Base-by-base conservation (phyloP, 2,329 filamentous ascomycete species). In the Stylonectria norvegica region DNA sequence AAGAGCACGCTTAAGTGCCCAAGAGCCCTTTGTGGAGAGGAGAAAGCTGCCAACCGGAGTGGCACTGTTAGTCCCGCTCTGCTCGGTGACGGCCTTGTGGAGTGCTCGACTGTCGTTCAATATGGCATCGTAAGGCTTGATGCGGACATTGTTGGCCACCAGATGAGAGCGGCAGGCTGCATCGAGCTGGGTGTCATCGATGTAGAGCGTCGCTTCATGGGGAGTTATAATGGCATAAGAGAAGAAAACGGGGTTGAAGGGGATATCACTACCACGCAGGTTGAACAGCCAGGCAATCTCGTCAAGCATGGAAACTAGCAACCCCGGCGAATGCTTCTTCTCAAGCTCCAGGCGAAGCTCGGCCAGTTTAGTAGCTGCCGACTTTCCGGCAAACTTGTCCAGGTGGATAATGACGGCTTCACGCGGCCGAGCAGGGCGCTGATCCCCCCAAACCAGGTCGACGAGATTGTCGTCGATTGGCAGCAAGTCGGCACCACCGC, bases 241-340 rank as follows among this genome's bases (percentile, higher is more conserved):
- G 68, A 97, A 97, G 72, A 98, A 97, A 35, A 98, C 93, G 0
- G 93, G 93, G 61, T 98, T 98, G 70, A 93, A 98, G 0, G 89
- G 88, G 50, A 98, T 97, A 61, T 97, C 93, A 63, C 78, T 93
- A 55, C 93, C 93, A 53, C 93, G 83, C 34, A 98, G 70, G 66
- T 98, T 98, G 72, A 96, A 96, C n/a, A 98, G 75, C 93, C 93
- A 98, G 9, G 93, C 93, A 55, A 96, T 81, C 66, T 98, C 93
- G 58, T 98, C 93, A 30, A 98, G 79, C 83, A 94, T 90, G 5
- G 90, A 96, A 32, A 97, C 80, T 34, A 97, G 81, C 53, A 97
- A 89, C 1, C 88, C 91, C 14, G 83, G 78, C 5, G 83, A 85
- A 60, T 93, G 93, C 69, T 87, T 94, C 73, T 93, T 95, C 46